phyloP scores from a whole-genome alignment of 2,329 filamentous ascomycete genomes.

The Colletotrichum phormii region DNA sequence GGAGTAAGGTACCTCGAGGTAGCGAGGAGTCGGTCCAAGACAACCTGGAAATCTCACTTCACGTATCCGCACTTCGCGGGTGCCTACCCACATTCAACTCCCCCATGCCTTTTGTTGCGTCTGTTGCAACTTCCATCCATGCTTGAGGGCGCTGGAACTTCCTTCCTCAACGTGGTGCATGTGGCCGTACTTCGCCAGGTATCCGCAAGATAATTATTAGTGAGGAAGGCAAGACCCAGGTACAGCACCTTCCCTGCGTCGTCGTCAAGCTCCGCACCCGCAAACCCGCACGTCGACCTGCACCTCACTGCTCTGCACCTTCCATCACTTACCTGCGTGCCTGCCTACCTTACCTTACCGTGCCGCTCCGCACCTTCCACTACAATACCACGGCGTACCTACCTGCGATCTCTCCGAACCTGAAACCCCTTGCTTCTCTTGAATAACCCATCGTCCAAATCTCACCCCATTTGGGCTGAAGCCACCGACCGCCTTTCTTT shows the following conservation, averaged over 20 bases:
- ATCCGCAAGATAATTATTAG: not conserved
- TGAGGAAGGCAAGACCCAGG: too few species aligned
- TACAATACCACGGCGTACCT: not conserved
- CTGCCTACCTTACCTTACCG: not conserved
- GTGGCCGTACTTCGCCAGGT: not conserved
- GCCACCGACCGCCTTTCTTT: constrained; percentile 32
- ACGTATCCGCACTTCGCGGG: not conserved
- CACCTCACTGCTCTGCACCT: not conserved
- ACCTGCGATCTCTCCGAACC: constrained; percentile 36
- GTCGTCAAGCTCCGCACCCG: constrained; percentile 30
- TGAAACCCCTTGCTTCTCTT: constrained; percentile 37
- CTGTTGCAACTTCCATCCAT: not conserved
- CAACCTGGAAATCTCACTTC: not conserved
- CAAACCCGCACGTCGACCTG: constrained; percentile 4
- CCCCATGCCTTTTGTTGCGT: not conserved
- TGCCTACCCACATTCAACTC: not conserved
- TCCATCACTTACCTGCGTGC: too few species aligned
- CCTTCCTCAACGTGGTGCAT: constrained; percentile 14
- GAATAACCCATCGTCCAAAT: constrained; percentile 35
- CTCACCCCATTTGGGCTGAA: constrained; percentile 33
- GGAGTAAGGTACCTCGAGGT: constrained; percentile 11
- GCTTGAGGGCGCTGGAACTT: not conserved
- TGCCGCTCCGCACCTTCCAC: not conserved
- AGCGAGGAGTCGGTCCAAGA: not conserved
- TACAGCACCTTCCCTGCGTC: not conserved